phyloP scores from a whole-genome alignment of 2,329 filamentous ascomycete species.

The Fulvia fulva region DNA sequence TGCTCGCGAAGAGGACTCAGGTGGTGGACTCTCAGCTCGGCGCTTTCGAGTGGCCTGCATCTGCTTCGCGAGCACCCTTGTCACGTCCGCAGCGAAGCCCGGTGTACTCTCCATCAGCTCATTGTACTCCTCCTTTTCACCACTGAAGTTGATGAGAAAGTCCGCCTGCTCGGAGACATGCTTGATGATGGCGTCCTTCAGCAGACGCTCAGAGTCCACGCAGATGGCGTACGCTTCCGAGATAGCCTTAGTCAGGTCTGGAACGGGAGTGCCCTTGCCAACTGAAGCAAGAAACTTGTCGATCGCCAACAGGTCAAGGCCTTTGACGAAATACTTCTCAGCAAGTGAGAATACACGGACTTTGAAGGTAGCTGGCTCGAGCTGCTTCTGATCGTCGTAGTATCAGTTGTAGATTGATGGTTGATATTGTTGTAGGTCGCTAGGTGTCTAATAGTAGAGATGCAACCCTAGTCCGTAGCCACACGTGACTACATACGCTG shows the following conservation, averaged over 20 bases:
- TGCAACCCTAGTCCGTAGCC: too few species aligned
- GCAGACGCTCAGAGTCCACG: neutral
- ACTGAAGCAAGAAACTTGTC: neutral
- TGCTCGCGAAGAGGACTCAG: too few species aligned
- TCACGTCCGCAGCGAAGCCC: neutral
- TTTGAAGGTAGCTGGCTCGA: neutral
- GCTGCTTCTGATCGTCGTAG: neutral
- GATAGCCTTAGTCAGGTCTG: neutral
- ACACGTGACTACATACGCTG: too few species aligned
- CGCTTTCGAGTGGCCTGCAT: neutral
- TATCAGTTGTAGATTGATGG: too few species aligned
- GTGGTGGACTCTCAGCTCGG: neutral
- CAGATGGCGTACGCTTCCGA: neutral
- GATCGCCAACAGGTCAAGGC: neutral
- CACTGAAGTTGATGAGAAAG: neutral
- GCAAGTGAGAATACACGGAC: neutral
- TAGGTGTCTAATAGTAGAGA: too few species aligned
- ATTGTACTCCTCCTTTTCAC: neutral
- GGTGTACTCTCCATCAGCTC: neutral
- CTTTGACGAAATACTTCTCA: slow-evolving; percentile 2
- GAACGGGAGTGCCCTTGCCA: neutral
- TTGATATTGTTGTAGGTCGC: too few species aligned
- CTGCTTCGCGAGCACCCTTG: neutral
- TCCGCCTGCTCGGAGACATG: neutral
- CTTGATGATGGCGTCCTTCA: neutral